Conservation (phyloP, 2,329 filamentous ascomycete genomes). For the Pseudogymnoascus sp. region DNA sequence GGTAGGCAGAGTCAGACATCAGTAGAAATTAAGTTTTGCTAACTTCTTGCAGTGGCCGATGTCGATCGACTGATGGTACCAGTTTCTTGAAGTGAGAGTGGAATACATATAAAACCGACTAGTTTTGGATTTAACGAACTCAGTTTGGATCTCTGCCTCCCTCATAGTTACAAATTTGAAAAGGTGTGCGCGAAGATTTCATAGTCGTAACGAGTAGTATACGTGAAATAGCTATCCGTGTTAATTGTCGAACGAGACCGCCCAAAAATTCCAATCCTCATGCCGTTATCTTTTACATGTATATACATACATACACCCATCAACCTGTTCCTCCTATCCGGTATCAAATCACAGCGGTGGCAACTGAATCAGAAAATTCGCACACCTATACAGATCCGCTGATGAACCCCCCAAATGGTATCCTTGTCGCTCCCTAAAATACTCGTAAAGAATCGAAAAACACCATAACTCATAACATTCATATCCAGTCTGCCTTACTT, state of each 20-base stretch:
- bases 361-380: neutral
- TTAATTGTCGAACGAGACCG: neutral
- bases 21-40: slow-evolving; percentile 11
- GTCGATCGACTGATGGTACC: slow-evolving; percentile 48
- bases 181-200: neutral
- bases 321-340: neutral
- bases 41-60: slow-evolving; percentile 35
- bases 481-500: slow-evolving; percentile 1
- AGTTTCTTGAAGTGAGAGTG: slow-evolving; percentile 28
- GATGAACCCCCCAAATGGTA: neutral
- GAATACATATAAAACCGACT: slow-evolving; percentile 1
- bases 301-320: neutral
- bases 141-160: neutral
- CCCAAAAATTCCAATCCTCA: neutral
- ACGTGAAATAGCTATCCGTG: neutral
- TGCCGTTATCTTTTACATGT: neutral
- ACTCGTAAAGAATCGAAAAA: neutral
- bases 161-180: neutral
- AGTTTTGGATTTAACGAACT: neutral
- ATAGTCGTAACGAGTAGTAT: no score
- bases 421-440: neutral
- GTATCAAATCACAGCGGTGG: neutral
- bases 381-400: neutral
- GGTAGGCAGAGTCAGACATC: slow-evolving; percentile 23
- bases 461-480: neutral